phyloP scores from a whole-genome alignment of 2,329 filamentous ascomycete species.

The Dactylella cylindrospora region DNA sequence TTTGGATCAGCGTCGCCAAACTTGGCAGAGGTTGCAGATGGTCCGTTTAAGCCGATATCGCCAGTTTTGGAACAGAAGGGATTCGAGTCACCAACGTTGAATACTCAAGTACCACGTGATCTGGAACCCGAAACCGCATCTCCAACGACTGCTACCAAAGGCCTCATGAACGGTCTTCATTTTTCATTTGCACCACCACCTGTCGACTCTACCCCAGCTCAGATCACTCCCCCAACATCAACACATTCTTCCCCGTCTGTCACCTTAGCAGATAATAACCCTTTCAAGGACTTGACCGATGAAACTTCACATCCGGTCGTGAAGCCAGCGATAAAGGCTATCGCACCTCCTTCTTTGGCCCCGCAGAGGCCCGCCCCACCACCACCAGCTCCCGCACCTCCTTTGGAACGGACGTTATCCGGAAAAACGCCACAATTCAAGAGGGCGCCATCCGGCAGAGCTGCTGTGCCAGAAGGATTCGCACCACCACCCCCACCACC shows the following conservation, averaged over 20 bases:
- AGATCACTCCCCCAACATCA: slow-evolving; percentile 26
- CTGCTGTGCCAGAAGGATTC: slow-evolving; percentile 33
- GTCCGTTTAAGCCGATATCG: slow-evolving; percentile 31
- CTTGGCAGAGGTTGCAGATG: slow-evolving; percentile 19
- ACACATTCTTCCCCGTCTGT: slow-evolving; percentile 25
- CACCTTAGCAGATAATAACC: slow-evolving; percentile 28
- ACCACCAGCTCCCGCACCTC: neutral
- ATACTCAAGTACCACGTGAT: slow-evolving; percentile 3
- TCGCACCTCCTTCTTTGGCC: slow-evolving; percentile 18
- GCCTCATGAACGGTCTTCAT: slow-evolving; percentile 32
- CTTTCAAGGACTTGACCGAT: slow-evolving; percentile 23
- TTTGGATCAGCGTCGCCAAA: slow-evolving; percentile 29
- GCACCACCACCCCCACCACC: slow-evolving; percentile 46
- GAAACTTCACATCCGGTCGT: neutral
- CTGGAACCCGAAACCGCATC: slow-evolving; percentile 20
- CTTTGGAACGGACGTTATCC: slow-evolving; percentile 28
- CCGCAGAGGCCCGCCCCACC: neutral
- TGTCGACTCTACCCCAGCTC: slow-evolving; percentile 18
- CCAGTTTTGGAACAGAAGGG: slow-evolving; percentile 31
- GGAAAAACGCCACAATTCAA: slow-evolving; percentile 34
- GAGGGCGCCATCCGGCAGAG: slow-evolving; percentile 25
- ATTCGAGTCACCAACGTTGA: slow-evolving; percentile 21
- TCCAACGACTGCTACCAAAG: slow-evolving; percentile 28
- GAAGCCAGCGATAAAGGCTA: slow-evolving; percentile 18
- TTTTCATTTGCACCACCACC: slow-evolving; percentile 39